Conservation (phyloP, 495 filamentous ascomycete species). For the Recurvomyces mirabilis region DNA sequence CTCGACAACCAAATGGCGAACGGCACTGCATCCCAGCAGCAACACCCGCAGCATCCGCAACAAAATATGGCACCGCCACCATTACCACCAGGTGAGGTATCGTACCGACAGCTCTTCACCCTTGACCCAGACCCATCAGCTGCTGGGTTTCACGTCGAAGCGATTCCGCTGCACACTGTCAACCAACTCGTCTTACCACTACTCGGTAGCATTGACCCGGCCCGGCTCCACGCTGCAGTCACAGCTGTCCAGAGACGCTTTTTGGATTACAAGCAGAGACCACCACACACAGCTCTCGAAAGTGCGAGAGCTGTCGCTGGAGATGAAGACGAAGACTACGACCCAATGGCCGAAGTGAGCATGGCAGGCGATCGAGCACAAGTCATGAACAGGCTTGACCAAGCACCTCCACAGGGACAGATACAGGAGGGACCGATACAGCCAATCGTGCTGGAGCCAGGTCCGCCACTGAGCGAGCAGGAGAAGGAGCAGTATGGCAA, state of each 20-base stretch:
- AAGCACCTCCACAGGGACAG: slow-evolving; percentile 31
- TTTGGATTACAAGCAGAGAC: slow-evolving; percentile 33
- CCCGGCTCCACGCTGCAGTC: slow-evolving; percentile 54
- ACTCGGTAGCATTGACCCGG: slow-evolving; percentile 45
- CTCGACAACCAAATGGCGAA: slow-evolving; percentile 39
- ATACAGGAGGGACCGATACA: slow-evolving; percentile 45
- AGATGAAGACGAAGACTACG: slow-evolving; percentile 78
- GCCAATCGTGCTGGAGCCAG: slow-evolving; percentile 68
- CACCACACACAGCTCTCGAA: slow-evolving; percentile 25
- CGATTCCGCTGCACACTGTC: slow-evolving; percentile 53
- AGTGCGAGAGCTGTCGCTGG: slow-evolving; percentile 44
- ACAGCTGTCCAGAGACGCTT: slow-evolving; percentile 44
- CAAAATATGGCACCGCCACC: slow-evolving; percentile 41
- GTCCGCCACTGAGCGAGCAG: slow-evolving; percentile 56
- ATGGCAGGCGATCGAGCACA: slow-evolving; percentile 47
- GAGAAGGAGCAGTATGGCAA: slow-evolving; percentile 57
- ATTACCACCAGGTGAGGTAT: slow-evolving; percentile 61
- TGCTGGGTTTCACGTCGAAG: slow-evolving; percentile 69
- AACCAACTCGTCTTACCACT: slow-evolving; percentile 66
- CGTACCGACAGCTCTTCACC: slow-evolving; percentile 69
- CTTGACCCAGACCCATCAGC: slow-evolving; percentile 62
- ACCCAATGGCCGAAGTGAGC: slow-evolving; percentile 43
- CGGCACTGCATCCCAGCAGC: slow-evolving; percentile 29
- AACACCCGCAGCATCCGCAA: slow-evolving; percentile 29
- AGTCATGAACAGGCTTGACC: slow-evolving; percentile 58